Evolutionary conservation across 129 eudicot genomes (phyloP).

Genomic region (Pulicaria dysenterica): DNA sequence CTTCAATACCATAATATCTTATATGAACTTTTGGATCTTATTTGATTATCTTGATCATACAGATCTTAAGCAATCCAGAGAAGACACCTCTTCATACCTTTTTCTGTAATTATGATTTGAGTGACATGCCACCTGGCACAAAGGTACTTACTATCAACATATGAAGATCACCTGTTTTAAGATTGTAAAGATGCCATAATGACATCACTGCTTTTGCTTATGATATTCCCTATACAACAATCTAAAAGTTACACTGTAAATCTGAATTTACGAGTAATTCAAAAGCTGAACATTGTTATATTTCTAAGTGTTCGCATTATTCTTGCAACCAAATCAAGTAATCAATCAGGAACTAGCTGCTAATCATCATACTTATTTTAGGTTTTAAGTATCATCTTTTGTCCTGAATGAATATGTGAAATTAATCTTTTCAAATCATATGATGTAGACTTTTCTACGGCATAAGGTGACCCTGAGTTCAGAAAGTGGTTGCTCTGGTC

Average conservation of each 20-base stretch:
- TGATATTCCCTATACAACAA: not conserved
- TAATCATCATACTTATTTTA: not conserved
- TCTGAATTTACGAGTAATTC: not conserved
- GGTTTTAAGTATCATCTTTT: not conserved
- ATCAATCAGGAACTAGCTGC: not conserved
- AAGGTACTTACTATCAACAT: constrained; percentile 45
- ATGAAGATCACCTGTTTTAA: not conserved
- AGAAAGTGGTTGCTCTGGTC: constrained; percentile 38
- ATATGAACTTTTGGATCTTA: constrained; percentile 12
- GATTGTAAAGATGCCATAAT: constrained; percentile 16
- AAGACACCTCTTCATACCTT: constrained; percentile 91
- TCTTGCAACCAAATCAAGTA: not conserved
- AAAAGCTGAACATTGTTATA: not conserved
- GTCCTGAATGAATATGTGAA: not conserved
- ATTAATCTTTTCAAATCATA: constrained; percentile 6
- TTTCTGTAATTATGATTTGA: constrained; percentile 83
- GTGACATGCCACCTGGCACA: constrained; percentile 92
- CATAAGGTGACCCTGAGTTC: constrained; percentile 62
- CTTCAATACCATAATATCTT: not conserved
- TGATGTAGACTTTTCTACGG: constrained; percentile 74
- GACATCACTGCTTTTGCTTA: not conserved
- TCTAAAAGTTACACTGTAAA: constrained; percentile 6
- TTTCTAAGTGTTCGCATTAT: not conserved
- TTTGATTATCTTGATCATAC: constrained; percentile 27
- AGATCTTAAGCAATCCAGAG: constrained; percentile 95